Conservation (phyloP, 2,329 filamentous ascomycete species). For the Microsporum audouinii region DNA sequence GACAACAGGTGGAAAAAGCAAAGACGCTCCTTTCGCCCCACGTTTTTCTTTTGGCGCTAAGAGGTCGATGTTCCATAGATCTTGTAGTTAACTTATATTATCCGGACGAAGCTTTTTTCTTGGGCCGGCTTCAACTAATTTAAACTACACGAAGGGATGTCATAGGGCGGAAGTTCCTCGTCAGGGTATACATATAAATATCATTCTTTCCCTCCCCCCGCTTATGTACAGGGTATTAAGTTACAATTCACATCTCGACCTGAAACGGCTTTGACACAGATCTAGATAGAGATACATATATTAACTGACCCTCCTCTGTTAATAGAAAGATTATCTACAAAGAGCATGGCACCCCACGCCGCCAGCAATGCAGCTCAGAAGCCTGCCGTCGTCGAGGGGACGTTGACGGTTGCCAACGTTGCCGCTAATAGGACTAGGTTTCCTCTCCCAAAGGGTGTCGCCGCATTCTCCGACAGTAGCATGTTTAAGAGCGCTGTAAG, state of each 20-base stretch:
- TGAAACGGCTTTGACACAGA: no score
- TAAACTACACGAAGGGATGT: not conserved
- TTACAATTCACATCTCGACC: not conserved
- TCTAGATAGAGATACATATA: not conserved
- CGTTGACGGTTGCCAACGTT: slow-evolving; percentile 55
- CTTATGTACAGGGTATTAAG: not conserved
- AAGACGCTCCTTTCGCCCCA: not conserved
- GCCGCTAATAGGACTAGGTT: slow-evolving; percentile 58
- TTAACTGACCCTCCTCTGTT: no score
- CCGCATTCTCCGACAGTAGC: slow-evolving; percentile 65
- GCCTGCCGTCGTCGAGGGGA: not conserved
- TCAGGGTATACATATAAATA: not conserved
- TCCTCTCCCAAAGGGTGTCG: slow-evolving; percentile 61
- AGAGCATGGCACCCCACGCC: not conserved
- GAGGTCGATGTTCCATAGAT: not conserved
- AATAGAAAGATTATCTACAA: no score
- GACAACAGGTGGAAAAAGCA: not conserved
- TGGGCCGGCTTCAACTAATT: no score
- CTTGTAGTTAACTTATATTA: no score
- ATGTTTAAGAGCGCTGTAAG: slow-evolving; percentile 68
- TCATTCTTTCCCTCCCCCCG: not conserved
- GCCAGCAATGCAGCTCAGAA: not conserved
- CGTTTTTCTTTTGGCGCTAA: not conserved
- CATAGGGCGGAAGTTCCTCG: not conserved
- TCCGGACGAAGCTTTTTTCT: not conserved